Evolutionary conservation across 164 flowering plant genomes (phyloP), one percentile per base, ranked within the genome.

Genomic region (Chimonanthus praecox): DNA sequence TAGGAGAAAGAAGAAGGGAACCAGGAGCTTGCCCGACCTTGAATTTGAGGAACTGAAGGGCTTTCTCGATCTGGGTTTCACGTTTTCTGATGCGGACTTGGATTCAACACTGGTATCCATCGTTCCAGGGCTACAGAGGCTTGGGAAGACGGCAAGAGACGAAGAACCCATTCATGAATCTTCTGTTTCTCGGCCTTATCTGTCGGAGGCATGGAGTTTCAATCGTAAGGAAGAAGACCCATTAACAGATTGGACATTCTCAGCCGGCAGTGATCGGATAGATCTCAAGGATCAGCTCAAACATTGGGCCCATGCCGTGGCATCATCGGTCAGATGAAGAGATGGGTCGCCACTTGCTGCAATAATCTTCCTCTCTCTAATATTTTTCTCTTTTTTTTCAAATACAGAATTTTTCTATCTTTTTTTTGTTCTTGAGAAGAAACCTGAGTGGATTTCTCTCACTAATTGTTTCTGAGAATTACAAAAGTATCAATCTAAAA

Each of bases 41-140:
- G 94, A 93, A 67, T 88, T 83, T 76, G 89, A 89, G 33, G 98
- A 93, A 81, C 74, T 93, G 11, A 88, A 88, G 80, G 98, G 98
- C 75, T 91, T 93, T 75, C 88, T 87, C 84, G 98, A 93, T 80
- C 74, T 93, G 69, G 97, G 98, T 2, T 93, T 93, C 80, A 85
- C 83, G 47, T 93, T 93, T 73, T 79, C 88, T 0, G 89, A 90
- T 71, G 88, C 83, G 73, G 97, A 88, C 60, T 80, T 74, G 47
- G 84, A 87, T 69, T 83, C 93, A 49, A 80, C 72, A 63, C 77
- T 93, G 83, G 87, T 77, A 47, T 81, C 88, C 4, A 87, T 89
- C 6, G 64, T 93, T 69, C 97, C 97, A 20, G 97, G 95, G 67
- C 76, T 92, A 69, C 91, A 89, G 44, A 86, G 88, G 73, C 48